Conservation (phyloP, 345 rosid species). For the Brassica cretica region DNA sequence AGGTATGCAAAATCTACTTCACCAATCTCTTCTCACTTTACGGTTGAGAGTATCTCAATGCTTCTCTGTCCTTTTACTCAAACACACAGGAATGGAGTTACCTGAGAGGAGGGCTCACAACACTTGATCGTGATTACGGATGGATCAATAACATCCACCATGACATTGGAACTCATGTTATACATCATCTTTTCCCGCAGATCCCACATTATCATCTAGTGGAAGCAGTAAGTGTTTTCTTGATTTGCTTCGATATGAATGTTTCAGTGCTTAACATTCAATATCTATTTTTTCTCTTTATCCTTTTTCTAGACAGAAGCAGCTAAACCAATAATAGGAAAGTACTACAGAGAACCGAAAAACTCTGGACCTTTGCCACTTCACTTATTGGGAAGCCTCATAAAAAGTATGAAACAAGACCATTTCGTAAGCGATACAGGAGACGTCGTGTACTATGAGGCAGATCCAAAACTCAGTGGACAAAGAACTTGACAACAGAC, state of each 20-base stretch:
- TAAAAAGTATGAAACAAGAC: conserved; percentile 62
- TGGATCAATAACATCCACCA: conserved; percentile 89
- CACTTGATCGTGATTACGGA: conserved; percentile 81
- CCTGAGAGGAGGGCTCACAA: conserved; percentile 93
- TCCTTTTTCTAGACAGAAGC: conserved; percentile 59
- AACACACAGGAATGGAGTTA: conserved; percentile 83
- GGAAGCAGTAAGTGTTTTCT: conserved; percentile 82
- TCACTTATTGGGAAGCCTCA: conserved; percentile 52
- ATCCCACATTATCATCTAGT: conserved; percentile 90
- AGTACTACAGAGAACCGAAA: conserved; percentile 72
- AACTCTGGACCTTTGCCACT: conserved; percentile 65
- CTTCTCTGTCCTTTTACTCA: background rate
- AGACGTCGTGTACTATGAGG: conserved; percentile 66
- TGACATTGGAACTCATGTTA: conserved; percentile 92
- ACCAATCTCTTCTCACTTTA: background rate
- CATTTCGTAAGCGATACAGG: conserved; percentile 75
- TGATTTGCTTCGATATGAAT: conserved; percentile 33
- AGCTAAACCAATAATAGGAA: conserved; percentile 69
- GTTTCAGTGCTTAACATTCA: background rate
- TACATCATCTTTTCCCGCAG: conserved; percentile 93
- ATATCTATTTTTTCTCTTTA: background rate
- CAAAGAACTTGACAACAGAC: conserved; percentile 24
- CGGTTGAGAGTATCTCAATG: conserved; percentile 3
- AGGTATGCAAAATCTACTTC: conserved; percentile 47
- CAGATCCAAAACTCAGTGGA: conserved; percentile 47